These are phyloP conservation scores for Verticillium nonalfalfae DNA, from an alignment of 2,329 filamentous ascomycete species.

Conservation along the genomic window DNA sequence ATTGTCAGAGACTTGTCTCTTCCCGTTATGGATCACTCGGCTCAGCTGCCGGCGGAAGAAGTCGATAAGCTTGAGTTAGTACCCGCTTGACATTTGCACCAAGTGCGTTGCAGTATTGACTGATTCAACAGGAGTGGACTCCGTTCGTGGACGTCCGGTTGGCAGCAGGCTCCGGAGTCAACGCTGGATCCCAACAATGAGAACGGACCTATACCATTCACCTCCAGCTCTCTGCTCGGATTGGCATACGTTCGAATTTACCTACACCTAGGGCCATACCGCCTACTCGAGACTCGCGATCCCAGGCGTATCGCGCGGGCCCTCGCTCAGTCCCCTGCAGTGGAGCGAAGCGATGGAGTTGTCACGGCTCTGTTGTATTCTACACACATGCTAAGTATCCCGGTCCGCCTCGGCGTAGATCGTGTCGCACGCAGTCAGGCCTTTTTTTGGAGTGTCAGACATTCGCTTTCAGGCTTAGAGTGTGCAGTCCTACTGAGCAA, in stretches of 20 bases:
- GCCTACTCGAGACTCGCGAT: slow-evolving; percentile 36
- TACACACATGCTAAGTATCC: slow-evolving; percentile 48
- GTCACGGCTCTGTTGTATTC: slow-evolving; percentile 45
- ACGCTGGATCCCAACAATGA: slow-evolving; percentile 31
- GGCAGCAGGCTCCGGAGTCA: slow-evolving; percentile 31
- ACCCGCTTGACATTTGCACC: too few relatives aligned
- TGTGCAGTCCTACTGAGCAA: slow-evolving; percentile 48
- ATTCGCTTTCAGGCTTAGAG: slow-evolving; percentile 47
- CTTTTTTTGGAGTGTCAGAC: slow-evolving; percentile 51
- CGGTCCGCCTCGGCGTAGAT: slow-evolving; percentile 47
- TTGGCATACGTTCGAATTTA: slow-evolving; percentile 40
- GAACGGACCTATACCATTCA: slow-evolving; percentile 33
- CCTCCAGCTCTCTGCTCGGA: slow-evolving; percentile 36
- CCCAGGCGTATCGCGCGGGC: slow-evolving; percentile 30
- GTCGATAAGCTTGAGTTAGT: slow-evolving; percentile 27
- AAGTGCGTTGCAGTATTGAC: not conserved
- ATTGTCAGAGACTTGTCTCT: slow-evolving; percentile 28
- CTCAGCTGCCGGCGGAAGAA: slow-evolving; percentile 24
- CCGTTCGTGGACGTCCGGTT: slow-evolving; percentile 28
- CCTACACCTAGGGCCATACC: slow-evolving; percentile 35
- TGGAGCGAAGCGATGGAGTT: slow-evolving; percentile 40
- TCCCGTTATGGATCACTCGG: slow-evolving; percentile 23
- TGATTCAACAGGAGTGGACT: slow-evolving; percentile 20
- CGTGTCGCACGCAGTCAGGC: slow-evolving; percentile 48
- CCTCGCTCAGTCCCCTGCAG: slow-evolving; percentile 26